Evolutionary conservation across 2,329 filamentous ascomycete genomes (phyloP), one percentile per base, ranked within the genome.

Genomic region (Biscogniauxia sp.): DNA sequence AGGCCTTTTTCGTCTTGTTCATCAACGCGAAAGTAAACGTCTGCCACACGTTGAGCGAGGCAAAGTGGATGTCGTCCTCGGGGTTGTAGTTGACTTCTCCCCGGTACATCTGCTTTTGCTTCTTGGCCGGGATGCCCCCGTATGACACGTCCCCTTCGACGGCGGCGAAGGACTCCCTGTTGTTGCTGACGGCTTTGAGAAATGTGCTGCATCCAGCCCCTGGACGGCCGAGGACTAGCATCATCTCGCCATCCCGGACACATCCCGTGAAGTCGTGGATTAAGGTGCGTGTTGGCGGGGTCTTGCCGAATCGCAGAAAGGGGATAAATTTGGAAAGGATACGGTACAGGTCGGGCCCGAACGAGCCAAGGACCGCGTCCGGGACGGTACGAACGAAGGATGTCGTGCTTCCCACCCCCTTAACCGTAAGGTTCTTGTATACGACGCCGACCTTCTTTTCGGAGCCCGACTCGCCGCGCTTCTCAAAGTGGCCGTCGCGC

Each of bases 41-140:
- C 74, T 93, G 89, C 82, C 88, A 90, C 0, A 94, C 91, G 5
- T 87, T 92, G 41, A 94, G 78, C 1, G 82, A 82, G 2, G 91
- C 87, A 70, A 93, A 88, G 72, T 94, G 91, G 19, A 85, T 81
- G 68, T 93, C 90, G 66, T 92, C 90, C 72, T 94, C 90, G 17
- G 84, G 85, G 67, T 91, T 92, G 73, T 93, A 93, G 67, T 88
- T 88, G 70, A 92, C 89, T 72, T 93, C 90, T 41, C 90, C 90
- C 53, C 88, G 81, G 73, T 89, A 93, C 63, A 83, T 79, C 69
- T 88, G 87, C 68, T 84, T 81, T 69, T 91, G 88, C 67, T 89
- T 86, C 26, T 84, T 78, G 0, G 90, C 88, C 1, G 87, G 76
- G 17, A 93, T 88, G 15, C 88, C 89, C 50, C 89, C 89, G 66